Base-by-base conservation (phyloP, 1,284 basidiomycete genomes). In the Trametes pubescens region DNA sequence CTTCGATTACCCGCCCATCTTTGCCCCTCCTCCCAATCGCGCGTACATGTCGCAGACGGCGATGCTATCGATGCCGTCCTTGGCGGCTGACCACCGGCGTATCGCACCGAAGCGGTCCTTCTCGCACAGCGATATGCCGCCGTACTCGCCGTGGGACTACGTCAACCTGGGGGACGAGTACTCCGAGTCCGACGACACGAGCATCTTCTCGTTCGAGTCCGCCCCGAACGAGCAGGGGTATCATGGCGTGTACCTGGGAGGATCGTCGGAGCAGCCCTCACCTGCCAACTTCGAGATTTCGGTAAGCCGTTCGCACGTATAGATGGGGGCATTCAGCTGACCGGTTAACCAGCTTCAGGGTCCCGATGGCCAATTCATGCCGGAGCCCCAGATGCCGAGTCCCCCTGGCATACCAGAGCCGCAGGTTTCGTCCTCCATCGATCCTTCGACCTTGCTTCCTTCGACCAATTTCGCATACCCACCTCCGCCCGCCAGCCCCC, bases 101-200 rank as follows among this genome's bases (percentile, higher is more conserved):
- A 26, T 56, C n/a, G 34, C 51, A 40, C 52, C 48, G 32, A 64
- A 65, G 55, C 55, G 61, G 46, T 57, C 64, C 14, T 53, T 55
- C 46, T 61, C 65, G 16, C 59, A 55, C 37, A 57, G 62, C 46
- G 68, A 65, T 32, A 58, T 52, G 48, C 46, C 54, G n/a, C 40
- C 48, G 26, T 65, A 62, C 48, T 52, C 64, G 35, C 62, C 62
- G 11, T 57, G 52, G 56, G 67, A 66, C 22, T 65, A 62, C 55
- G 37, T 66, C 29, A 40, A 53, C 18, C 56, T 58, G 43, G 68
- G 65, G 35, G 61, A 67, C 37, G 49, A 51, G 37, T 64, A 64
- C 48, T 54, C 62, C 16, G 67, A 68, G 53, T 55, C 67, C 10
- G 67, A 68, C 47, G 60, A 59, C 29, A 57, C 62, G 48, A 66